Evolutionary conservation across 2,329 filamentous ascomycete species (phyloP).

Genomic region (Calonectria pseudoreteaudii): DNA sequence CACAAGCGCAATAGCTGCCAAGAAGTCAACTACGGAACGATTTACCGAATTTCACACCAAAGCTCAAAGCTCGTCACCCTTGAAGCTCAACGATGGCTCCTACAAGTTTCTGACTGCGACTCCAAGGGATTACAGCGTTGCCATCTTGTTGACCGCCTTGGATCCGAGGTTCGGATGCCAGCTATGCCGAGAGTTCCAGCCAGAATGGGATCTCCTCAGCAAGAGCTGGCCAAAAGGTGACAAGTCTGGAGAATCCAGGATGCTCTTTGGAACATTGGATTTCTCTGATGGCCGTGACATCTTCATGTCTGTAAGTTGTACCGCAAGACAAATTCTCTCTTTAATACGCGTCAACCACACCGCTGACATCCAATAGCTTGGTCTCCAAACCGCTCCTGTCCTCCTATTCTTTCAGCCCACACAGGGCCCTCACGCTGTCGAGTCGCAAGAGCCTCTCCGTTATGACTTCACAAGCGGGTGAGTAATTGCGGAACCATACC

Average conservation of each 20-base stretch:
- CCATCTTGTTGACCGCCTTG: slow-evolving; percentile 87
- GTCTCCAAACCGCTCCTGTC: slow-evolving; percentile 93
- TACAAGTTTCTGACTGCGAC: slow-evolving; percentile 81
- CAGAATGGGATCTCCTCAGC: slow-evolving; percentile 90
- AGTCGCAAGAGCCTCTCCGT: slow-evolving; percentile 76
- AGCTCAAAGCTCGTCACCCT: slow-evolving; percentile 71
- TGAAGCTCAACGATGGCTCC: slow-evolving; percentile 81
- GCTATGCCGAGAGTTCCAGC: slow-evolving; percentile 90
- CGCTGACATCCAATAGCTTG: slow-evolving; percentile 68
- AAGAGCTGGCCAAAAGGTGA: slow-evolving; percentile 91
- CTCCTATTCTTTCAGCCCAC: slow-evolving; percentile 90
- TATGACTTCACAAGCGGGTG: slow-evolving; percentile 90
- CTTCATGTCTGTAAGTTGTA: slow-evolving; percentile 79
- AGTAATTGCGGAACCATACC: slow-evolving; percentile 42
- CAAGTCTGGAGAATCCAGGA: slow-evolving; percentile 75
- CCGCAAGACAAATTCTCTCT: neutral
- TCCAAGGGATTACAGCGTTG: slow-evolving; percentile 86
- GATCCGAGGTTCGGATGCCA: slow-evolving; percentile 86
- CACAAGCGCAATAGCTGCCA: slow-evolving; percentile 70
- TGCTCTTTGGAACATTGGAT: slow-evolving; percentile 88
- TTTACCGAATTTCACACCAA: slow-evolving; percentile 80
- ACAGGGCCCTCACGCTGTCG: slow-evolving; percentile 79
- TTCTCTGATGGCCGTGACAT: slow-evolving; percentile 85
- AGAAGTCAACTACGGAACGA: slow-evolving; percentile 72
- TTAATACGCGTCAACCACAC: neutral